Base-by-base conservation (phyloP, 2,329 filamentous ascomycete genomes). In the Aspergillus terreus region DNA sequence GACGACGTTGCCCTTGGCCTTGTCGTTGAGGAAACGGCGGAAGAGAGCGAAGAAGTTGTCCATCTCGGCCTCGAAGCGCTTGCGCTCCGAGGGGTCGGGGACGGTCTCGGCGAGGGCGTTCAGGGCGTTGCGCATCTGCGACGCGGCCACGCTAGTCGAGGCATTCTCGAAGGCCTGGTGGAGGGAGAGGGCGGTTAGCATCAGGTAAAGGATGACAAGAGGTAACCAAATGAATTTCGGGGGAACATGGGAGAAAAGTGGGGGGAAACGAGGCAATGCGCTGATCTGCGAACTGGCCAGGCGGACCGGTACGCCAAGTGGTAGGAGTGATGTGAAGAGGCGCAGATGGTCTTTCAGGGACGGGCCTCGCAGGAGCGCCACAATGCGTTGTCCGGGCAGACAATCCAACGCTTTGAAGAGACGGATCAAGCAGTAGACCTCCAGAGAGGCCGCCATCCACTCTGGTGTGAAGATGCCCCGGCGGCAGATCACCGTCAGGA, bases 21-120 rank as follows among this genome's bases (percentile, higher is more conserved):
- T 96, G 80, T 97, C 94, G 72, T 96, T 96, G 58, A 99, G 81
- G 77, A 96, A 99, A 77, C 94, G 86, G 71, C 94, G 88, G 87
- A 99, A 99, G 57, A 99, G 87, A 55, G 91, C 87, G 72, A 99
- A 99, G 82, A 99, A 99, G 85, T 99, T 99, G 84, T 99, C 94
- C 92, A 96, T 97, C 78, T 99, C 92, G 4, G 92, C 95, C 79
- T 97, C 92, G 75, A 97, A 97, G 61, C 95, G 85, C 89, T 77
- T 76, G 79, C 83, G 85, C 71, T 83, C 80, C 30, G 71, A 78
- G 51, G 87, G 81, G 71, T 97, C 91, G 67, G 85, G 83, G 71
- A 96, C 92, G 9, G 87, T 88, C 78, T 99, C 94, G 64, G 89
- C 83, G 58, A 99, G 87, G 73, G 87, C 86, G 73, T 96, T 97